Evolutionary conservation across 2,329 filamentous ascomycete genomes (phyloP).

Genomic region (Beauveria scarabaeidicola): DNA sequence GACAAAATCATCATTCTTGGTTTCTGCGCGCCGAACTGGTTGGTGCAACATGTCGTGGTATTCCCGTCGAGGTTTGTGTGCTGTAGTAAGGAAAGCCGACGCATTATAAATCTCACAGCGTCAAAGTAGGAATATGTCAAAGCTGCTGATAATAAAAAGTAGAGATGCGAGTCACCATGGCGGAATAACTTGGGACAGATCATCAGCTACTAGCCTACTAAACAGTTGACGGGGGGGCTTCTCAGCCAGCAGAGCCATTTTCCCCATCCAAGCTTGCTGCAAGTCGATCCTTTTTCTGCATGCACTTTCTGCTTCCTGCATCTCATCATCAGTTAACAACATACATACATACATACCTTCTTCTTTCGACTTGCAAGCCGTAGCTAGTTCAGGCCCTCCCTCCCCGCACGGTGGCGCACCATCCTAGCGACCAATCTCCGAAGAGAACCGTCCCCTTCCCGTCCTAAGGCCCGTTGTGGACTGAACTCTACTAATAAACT

Average conservation of each 20-base stretch:
- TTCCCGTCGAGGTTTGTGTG: not conserved
- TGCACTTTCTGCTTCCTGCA: not conserved
- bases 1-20: not conserved
- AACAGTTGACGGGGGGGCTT: too few species aligned
- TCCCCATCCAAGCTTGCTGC: not conserved
- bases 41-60: not conserved
- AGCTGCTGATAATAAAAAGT: not conserved
- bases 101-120: not conserved
- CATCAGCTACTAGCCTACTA: too few species aligned
- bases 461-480: not conserved
- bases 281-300: not conserved
- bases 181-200: not conserved
- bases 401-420: constrained; percentile 5
- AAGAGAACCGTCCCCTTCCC: not conserved
- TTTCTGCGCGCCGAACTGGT: not conserved
- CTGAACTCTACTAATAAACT: constrained; percentile 2
- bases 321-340: too few species aligned
- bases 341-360: too few species aligned
- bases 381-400: not conserved
- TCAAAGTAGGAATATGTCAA: not conserved
- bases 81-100: not conserved
- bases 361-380: not conserved
- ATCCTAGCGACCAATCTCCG: constrained; percentile 5
- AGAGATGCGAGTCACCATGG: not conserved
- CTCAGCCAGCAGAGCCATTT: too few species aligned